Evolutionary conservation across 2,329 filamentous ascomycete genomes (phyloP).

Genomic region (Aspergillus jensenii): DNA sequence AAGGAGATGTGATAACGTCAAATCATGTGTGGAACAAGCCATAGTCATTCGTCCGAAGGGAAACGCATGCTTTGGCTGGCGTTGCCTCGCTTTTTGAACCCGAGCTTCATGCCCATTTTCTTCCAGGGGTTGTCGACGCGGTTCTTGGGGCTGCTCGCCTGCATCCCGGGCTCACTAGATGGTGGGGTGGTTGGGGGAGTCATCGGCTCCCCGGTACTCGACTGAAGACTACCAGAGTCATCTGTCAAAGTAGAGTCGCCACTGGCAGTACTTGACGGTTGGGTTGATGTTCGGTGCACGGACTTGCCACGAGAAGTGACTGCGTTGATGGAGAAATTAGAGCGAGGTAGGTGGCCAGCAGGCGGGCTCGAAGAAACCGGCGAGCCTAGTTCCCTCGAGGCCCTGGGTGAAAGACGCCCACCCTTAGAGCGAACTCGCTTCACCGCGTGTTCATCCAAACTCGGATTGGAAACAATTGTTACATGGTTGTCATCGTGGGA

Average conservation of each 20-base stretch:
- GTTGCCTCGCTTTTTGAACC: conserved; percentile 40
- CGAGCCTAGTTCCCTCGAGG: conserved; percentile 32
- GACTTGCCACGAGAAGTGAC: conserved; percentile 35
- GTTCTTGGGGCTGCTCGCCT: conserved; percentile 38
- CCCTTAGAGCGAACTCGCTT: conserved; percentile 28
- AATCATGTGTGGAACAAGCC: not conserved
- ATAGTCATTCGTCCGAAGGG: conserved; percentile 25
- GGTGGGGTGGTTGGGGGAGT: conserved; percentile 54
- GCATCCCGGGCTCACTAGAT: conserved; percentile 39
- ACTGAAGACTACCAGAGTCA: conserved; percentile 45
- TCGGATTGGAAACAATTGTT: conserved; percentile 29
- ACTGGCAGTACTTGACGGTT: conserved; percentile 34
- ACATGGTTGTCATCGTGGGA: conserved; percentile 38
- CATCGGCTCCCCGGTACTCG: conserved; percentile 46
- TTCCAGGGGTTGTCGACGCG: conserved; percentile 52
- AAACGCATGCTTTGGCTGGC: conserved; percentile 26
- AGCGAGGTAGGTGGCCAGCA: conserved; percentile 27
- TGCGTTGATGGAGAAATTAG: conserved; percentile 32
- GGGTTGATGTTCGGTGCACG: conserved; percentile 34
- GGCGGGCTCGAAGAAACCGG: conserved; percentile 24
- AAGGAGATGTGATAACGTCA: not conserved
- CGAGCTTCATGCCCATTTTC: conserved; percentile 53
- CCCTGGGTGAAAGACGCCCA: conserved; percentile 32
- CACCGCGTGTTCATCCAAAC: conserved; percentile 31
- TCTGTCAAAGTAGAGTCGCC: conserved; percentile 46